Evolutionary conservation across 768 basidiomycete species (phyloP).

Genomic region (Russula dissimulans): DNA sequence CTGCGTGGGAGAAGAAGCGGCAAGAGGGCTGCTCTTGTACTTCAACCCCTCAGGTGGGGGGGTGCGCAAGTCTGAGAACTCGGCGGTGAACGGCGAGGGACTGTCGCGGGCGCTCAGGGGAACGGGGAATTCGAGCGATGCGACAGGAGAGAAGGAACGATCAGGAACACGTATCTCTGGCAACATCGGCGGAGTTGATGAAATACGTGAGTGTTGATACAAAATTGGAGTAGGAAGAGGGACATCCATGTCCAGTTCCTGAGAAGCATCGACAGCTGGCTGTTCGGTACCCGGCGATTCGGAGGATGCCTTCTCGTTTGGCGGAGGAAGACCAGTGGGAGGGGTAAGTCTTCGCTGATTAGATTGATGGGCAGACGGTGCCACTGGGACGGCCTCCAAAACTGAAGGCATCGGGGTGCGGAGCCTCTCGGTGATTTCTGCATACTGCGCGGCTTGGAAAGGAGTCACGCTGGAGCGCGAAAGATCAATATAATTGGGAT

Average conservation of each 20-base stretch:
- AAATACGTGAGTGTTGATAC: slow-evolving; percentile 33
- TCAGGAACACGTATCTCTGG: slow-evolving; percentile 43
- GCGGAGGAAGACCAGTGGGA: background rate
- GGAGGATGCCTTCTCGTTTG: slow-evolving; percentile 9
- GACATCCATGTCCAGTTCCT: slow-evolving; percentile 16
- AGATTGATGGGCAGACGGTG: slow-evolving; percentile 15
- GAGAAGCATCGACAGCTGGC: background rate
- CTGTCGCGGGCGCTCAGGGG: slow-evolving; percentile 13
- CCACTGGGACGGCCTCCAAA: slow-evolving; percentile 20
- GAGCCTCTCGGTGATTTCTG: slow-evolving; percentile 54
- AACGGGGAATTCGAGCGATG: slow-evolving; percentile 24
- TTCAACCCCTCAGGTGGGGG: slow-evolving; percentile 18
- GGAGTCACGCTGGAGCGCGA: slow-evolving; percentile 62
- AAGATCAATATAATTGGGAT: slow-evolving; percentile 52
- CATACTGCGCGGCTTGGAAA: slow-evolving; percentile 68
- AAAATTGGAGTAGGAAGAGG: slow-evolving; percentile 26
- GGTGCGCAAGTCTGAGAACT: slow-evolving; percentile 18
- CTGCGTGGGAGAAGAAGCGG: slow-evolving; percentile 1
- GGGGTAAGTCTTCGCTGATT: background rate
- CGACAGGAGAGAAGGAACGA: slow-evolving; percentile 35
- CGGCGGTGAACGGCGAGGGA: slow-evolving; percentile 24
- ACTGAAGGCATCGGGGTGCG: slow-evolving; percentile 26
- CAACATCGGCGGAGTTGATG: slow-evolving; percentile 43
- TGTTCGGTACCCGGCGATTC: slow-evolving; percentile 20
- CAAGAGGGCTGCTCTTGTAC: slow-evolving; percentile 18